A percentile compares a stretch with the other conserved stretches of the same genome.
phyloP scores from a whole-genome alignment of 2,329 filamentous ascomycete genomes.

The Stromatinia cepivora region DNA sequence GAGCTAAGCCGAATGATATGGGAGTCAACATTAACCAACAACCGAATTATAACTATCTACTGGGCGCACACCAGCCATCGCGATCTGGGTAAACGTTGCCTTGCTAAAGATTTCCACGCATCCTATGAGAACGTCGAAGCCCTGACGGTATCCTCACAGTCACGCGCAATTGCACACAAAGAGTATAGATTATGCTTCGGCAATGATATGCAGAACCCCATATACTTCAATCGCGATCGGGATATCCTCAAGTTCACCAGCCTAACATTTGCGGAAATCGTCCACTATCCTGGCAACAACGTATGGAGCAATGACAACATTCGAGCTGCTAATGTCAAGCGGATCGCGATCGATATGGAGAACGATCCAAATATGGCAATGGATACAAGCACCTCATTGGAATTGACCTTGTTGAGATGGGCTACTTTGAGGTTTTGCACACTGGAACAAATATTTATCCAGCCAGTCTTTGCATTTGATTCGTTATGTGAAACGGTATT shows the following conservation, averaged over 20 bases:
- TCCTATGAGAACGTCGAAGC: not conserved
- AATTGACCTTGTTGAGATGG: not conserved
- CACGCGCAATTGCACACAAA: not conserved
- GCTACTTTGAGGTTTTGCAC: not conserved
- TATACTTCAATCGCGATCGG: not conserved
- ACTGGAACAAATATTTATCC: not conserved
- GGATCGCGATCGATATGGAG: not conserved
- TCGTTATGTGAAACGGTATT: too few species aligned
- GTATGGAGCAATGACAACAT: not conserved
- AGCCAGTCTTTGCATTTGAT: not conserved
- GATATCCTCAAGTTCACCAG: not conserved
- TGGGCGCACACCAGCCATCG: not conserved
- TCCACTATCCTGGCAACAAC: too few species aligned
- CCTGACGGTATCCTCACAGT: not conserved
- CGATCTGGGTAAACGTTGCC: not conserved
- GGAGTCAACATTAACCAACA: not conserved
- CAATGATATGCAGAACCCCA: not conserved
- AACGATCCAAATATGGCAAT: not conserved
- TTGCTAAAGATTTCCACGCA: not conserved
- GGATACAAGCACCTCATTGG: not conserved
- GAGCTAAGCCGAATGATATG: not conserved
- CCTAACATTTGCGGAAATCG: not conserved
- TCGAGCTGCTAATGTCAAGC: not conserved
- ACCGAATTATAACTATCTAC: not conserved
- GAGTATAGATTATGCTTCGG: not conserved